A percentile compares a stretch with the other conserved stretches of the same genome.
phyloP scores from a whole-genome alignment of 208 protist genomes.

The Trypanosoma vivax region DNA sequence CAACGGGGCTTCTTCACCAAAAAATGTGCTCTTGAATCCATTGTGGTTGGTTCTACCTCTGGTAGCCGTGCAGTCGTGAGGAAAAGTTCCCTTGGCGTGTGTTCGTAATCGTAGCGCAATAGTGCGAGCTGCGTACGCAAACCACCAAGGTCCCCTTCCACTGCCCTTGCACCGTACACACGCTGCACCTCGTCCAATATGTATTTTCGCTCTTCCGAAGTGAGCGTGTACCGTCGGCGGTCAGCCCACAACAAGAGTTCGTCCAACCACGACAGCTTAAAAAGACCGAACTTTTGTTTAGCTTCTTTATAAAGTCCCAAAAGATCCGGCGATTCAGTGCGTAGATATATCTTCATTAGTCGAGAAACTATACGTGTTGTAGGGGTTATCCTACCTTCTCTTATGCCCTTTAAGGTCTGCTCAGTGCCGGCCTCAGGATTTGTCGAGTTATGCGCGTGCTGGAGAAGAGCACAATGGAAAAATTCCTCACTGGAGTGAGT shows the following conservation, averaged over 20 bases:
- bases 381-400: constrained; percentile 25
- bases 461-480: constrained; percentile 55
- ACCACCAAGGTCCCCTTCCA: constrained; percentile 28
- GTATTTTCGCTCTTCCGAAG: constrained; percentile 40
- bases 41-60: constrained; percentile 29
- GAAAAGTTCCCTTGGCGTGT: constrained; percentile 42
- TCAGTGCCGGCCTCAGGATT: constrained; percentile 40
- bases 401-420: constrained; percentile 38
- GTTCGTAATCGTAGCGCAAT: constrained; percentile 50
- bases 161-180: constrained; percentile 9
- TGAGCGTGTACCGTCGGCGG: constrained; percentile 72
- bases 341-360: constrained; percentile 68
- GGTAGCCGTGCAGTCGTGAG: constrained; percentile 22
- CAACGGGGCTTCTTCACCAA: constrained; percentile 33
- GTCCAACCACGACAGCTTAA: constrained; percentile 50
- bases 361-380: constrained; percentile 39
- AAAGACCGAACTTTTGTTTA: constrained; percentile 27
- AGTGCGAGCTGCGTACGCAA: constrained; percentile 66
- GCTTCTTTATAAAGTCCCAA: constrained; percentile 49
- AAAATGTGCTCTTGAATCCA: constrained; percentile 65
- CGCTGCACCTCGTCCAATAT: constrained; percentile 49
- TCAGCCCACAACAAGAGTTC: constrained; percentile 74
- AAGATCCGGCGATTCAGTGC: constrained; percentile 44
- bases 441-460: constrained; percentile 69
- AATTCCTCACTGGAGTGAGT: constrained; percentile 64